Conservation (phyloP, 257 asterid genomes). For the Linderniella brevidens region DNA sequence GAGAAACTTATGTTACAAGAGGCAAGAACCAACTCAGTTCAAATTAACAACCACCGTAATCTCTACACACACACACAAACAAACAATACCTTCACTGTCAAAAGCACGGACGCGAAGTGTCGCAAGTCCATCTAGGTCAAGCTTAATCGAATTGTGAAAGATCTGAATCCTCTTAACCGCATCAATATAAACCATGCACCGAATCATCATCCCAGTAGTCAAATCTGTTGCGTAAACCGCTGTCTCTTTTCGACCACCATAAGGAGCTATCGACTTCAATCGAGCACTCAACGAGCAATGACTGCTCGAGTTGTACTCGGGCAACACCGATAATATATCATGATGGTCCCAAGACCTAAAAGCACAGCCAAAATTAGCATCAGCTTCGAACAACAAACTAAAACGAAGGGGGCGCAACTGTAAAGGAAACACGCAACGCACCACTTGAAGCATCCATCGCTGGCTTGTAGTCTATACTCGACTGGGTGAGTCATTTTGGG, state of each 20-base stretch:
- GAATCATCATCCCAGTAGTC: constrained; percentile 64
- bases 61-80: not conserved
- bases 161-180: constrained; percentile 63
- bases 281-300: constrained; percentile 78
- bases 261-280: constrained; percentile 73
- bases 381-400: too few relatives aligned
- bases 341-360: constrained; percentile 94
- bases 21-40: not conserved
- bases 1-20: too few relatives aligned
- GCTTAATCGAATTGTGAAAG: constrained; percentile 75
- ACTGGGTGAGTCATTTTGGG: constrained; percentile 89
- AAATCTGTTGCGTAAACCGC: constrained; percentile 86
- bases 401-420: not conserved
- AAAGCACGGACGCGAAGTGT: constrained; percentile 76
- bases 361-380: not conserved
- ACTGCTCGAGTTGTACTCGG: constrained; percentile 65
- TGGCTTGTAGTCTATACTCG: constrained; percentile 84
- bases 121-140: constrained; percentile 92
- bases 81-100: constrained; percentile 68
- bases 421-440: constrained; percentile 9
- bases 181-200: constrained; percentile 87
- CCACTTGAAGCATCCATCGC: constrained; percentile 96
- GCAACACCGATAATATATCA: constrained; percentile 52
- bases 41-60: constrained; percentile 2
- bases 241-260: constrained; percentile 85